Evolutionary conservation across 768 basidiomycete species (phyloP), one percentile per base, ranked within the genome.

Genomic region (Tylopilus vinaceipallidus): DNA sequence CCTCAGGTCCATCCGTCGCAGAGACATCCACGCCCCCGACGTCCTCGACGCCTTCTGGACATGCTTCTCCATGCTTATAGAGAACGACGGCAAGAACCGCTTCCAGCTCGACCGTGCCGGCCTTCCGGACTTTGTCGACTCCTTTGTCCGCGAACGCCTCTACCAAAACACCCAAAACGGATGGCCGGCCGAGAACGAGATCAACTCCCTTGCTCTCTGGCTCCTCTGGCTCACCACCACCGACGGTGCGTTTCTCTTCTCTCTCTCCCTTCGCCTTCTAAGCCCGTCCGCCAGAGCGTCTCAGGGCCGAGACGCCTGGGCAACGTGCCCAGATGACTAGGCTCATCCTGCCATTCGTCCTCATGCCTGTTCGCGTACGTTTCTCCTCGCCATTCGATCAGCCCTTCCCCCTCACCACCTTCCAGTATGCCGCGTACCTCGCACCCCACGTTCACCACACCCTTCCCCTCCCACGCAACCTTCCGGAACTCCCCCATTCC

Each of bases 51-150:
- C 68, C 1, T 71, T 88, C 19, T 78, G 76, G 67, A 67, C 65
- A 0, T 73, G 73, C 6, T 80, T 76, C 44, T 57, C 84, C 36
- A 77, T 88, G 73, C 62, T 84, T 63, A 66, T 78, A 4, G 86
- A 88, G 53, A 81, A 84, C 66, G 85, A 88, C 64, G 84, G 83
- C 29, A 76, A 75, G 61, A 88, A 88, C 61, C 71, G 73, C 30
- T 67, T 57, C 4, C 82, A 82, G 65, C 77, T 88, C 41, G 71
- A 77, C 48, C 70, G 66, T 20, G 84, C 80, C 0, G 75, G 76
- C 4, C 69, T 83, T 3, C 71, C 73, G 32, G 53, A 52, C 5
- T 82, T 78, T 36, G 70, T 80, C 9, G 73, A 77, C 40, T 17
- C 47, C 2, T 80, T 75, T 48, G 62, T 83, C 30, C 72, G 71